Conservation (phyloP, 2,329 filamentous ascomycete species). For the Fusarium anguioides region DNA sequence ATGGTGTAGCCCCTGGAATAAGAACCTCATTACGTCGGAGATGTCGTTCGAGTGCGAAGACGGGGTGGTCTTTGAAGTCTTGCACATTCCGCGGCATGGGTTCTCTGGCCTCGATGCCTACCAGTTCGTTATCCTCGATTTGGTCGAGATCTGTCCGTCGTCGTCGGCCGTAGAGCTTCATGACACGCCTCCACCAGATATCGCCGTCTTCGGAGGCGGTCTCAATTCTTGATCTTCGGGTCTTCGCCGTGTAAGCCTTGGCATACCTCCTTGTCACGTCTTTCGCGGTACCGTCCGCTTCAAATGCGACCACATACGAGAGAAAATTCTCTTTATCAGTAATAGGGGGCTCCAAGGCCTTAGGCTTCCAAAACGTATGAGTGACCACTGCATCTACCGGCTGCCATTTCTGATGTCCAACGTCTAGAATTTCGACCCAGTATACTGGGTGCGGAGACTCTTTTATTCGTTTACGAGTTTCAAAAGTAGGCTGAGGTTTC, state of each 20-base stretch:
- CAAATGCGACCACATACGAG: slow-evolving; percentile 86
- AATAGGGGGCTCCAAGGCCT: slow-evolving; percentile 83
- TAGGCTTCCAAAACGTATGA: slow-evolving; percentile 76
- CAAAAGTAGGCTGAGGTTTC: slow-evolving; percentile 47
- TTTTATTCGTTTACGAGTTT: slow-evolving; percentile 59
- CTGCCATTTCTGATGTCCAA: slow-evolving; percentile 90
- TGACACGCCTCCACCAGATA: slow-evolving; percentile 65
- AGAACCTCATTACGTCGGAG: slow-evolving; percentile 86
- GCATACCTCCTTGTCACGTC: slow-evolving; percentile 91
- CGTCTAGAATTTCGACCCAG: slow-evolving; percentile 93
- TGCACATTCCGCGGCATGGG: slow-evolving; percentile 86
- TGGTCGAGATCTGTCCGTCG: slow-evolving; percentile 75
- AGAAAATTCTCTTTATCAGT: slow-evolving; percentile 81
- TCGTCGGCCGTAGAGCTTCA: slow-evolving; percentile 59
- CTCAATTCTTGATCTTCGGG: slow-evolving; percentile 83
- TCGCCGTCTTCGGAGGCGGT: slow-evolving; percentile 59
- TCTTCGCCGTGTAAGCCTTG: slow-evolving; percentile 92
- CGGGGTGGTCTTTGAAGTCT: slow-evolving; percentile 88
- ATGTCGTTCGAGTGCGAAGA: slow-evolving; percentile 87
- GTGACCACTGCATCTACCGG: slow-evolving; percentile 88
- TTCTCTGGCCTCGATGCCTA: slow-evolving; percentile 77
- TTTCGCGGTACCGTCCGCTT: slow-evolving; percentile 78
- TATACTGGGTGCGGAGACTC: slow-evolving; percentile 87
- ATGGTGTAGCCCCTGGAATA: slow-evolving; percentile 72
- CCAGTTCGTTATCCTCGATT: slow-evolving; percentile 83